These are phyloP conservation scores for Simplicillium aogashimaense DNA, from an alignment of 2,329 filamentous ascomycete genomes.

Conservation along the genomic window DNA sequence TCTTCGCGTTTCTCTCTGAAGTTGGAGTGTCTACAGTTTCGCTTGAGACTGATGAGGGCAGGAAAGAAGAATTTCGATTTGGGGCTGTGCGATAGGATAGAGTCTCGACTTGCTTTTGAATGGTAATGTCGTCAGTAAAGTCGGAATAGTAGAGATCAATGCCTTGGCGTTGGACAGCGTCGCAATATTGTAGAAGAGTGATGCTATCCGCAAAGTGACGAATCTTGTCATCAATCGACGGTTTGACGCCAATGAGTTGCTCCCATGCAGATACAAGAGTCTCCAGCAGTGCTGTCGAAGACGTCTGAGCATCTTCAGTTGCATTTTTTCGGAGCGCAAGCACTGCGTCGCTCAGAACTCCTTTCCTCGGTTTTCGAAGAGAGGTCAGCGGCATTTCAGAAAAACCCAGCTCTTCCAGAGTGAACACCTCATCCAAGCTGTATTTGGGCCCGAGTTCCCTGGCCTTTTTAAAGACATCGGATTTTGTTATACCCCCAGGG, in stretches of 20 bases:
- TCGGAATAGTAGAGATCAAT: too few species aligned
- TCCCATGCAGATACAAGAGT: conserved; percentile 16
- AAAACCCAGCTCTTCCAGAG: conserved; percentile 27
- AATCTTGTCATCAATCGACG: conserved; percentile 14
- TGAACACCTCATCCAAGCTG: conserved; percentile 28
- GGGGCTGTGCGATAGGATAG: too few species aligned
- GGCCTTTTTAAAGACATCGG: conserved; percentile 18
- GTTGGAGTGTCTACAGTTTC: too few species aligned
- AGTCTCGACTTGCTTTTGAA: too few species aligned
- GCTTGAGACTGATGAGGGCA: too few species aligned
- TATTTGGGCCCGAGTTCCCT: conserved; percentile 24
- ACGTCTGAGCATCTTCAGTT: neutral
- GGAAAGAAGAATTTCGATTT: too few species aligned
- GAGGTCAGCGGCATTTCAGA: conserved; percentile 28
- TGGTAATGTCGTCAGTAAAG: too few species aligned
- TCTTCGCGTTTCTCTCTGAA: too few species aligned
- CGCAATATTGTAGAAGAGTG: conserved; percentile 25
- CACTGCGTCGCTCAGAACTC: conserved; percentile 18
- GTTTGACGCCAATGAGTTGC: conserved; percentile 16
- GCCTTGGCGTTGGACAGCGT: conserved; percentile 10
- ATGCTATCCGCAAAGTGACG: conserved; percentile 24
- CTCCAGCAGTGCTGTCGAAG: conserved; percentile 6
- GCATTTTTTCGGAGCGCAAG: conserved; percentile 7
- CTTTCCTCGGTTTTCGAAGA: conserved; percentile 34
- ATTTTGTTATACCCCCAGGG: conserved; percentile 19